phyloP scores from a whole-genome alignment of 257 asterid genomes.

The Linderniella brevidens region DNA sequence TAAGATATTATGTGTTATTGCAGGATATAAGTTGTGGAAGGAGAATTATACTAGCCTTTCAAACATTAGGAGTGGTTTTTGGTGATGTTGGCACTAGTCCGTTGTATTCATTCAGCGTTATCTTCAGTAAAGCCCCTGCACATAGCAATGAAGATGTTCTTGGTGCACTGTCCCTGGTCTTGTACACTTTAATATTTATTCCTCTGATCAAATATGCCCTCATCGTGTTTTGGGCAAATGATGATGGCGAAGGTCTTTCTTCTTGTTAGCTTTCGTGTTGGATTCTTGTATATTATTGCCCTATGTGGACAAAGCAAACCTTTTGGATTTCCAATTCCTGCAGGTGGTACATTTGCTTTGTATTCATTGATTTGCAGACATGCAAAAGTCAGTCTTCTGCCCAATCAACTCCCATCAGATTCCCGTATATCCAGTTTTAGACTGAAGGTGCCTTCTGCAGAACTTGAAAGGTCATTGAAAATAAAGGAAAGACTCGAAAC shows the following conservation, averaged over 20 bases:
- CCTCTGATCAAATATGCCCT: conserved; percentile 82
- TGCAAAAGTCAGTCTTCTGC: conserved; percentile 95
- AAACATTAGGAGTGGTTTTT: conserved; percentile 88
- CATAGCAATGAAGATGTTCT: conserved; percentile 23
- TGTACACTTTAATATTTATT: conserved; percentile 75
- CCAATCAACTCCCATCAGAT: conserved; percentile 85
- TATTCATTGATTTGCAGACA: conserved; percentile 97
- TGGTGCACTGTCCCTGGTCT: conserved; percentile 40
- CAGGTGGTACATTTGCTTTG: conserved; percentile 99
- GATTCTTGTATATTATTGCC: neutral
- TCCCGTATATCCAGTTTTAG: conserved; percentile 92
- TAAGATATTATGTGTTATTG: conserved; percentile 19
- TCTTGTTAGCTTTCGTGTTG: conserved; percentile 7
- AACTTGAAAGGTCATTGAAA: conserved; percentile 91
- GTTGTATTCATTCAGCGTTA: conserved; percentile 87
- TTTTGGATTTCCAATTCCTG: conserved; percentile 9
- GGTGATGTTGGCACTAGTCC: conserved; percentile 99
- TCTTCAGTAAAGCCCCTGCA: conserved; percentile 98
- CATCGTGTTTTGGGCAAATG: conserved; percentile 96
- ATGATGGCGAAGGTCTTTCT: conserved; percentile 90
- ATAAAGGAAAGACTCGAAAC: conserved; percentile 88
- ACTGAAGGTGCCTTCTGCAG: conserved; percentile 94
- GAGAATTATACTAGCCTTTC: conserved; percentile 58
- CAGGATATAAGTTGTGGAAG: conserved; percentile 74
- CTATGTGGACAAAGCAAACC: neutral